Evolutionary conservation across 1,139 yeast genomes (phyloP).

Genomic region (Saccharomycopsis phalli): DNA sequence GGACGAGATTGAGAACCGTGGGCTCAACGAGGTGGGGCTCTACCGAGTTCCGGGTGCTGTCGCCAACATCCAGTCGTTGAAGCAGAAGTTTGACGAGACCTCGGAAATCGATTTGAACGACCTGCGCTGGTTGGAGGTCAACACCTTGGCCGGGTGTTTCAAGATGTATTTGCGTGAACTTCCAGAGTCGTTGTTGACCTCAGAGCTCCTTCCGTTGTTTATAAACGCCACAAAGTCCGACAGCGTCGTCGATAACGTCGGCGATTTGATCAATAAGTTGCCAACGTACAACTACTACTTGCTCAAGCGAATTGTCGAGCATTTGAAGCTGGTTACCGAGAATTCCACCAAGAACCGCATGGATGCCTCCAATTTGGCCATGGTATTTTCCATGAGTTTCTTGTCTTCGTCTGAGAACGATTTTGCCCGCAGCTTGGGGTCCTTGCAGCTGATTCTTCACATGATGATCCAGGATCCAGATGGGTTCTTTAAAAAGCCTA

Average conservation of each 20-base stretch:
- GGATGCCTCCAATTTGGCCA: constrained; percentile 75
- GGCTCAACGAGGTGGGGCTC: constrained; percentile 83
- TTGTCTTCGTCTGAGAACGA: constrained; percentile 31
- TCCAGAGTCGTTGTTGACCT: constrained; percentile 78
- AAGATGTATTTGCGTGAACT: constrained; percentile 79
- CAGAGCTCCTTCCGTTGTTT: constrained; percentile 45
- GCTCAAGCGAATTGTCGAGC: constrained; percentile 57
- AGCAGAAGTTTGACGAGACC: constrained; percentile 62
- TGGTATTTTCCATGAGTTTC: constrained; percentile 60
- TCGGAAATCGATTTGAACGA: constrained; percentile 54
- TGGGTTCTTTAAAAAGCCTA: constrained; percentile 22
- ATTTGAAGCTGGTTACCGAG: constrained; percentile 53
- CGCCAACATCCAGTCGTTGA: constrained; percentile 64
- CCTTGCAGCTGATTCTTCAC: constrained; percentile 33
- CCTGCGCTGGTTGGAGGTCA: constrained; percentile 69
- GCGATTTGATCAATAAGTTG: constrained; percentile 37
- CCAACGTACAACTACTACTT: constrained; percentile 64
- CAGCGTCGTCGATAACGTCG: constrained; percentile 34
- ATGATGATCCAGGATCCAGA: constrained; percentile 30
- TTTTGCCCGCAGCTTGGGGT: constrained; percentile 33
- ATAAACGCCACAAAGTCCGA: constrained; percentile 30
- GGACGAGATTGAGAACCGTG: constrained; percentile 70
- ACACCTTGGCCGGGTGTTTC: constrained; percentile 84
- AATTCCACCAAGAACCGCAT: constrained; percentile 60
- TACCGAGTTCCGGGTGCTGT: constrained; percentile 89